Conservation (phyloP, 306 rosid genomes). For the Glycine soja region DNA sequence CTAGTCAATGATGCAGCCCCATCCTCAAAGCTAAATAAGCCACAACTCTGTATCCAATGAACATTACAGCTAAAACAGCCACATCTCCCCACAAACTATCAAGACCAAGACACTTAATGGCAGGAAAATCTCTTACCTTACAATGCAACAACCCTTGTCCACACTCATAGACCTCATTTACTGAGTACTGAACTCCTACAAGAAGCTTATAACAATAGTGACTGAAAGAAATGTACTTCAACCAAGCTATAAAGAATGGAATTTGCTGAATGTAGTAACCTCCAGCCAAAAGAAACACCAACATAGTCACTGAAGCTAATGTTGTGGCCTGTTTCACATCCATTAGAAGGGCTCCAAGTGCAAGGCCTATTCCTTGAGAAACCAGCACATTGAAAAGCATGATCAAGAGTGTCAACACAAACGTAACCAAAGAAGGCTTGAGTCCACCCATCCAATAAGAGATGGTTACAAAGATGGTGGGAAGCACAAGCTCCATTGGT, state of each 20-base stretch:
- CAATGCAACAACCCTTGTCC: conserved; percentile 54
- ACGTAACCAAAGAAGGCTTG: conserved; percentile 62
- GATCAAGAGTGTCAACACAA: conserved; percentile 62
- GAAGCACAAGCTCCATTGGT: conserved; percentile 85
- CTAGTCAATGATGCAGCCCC: conserved; percentile 62
- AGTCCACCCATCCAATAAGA: conserved; percentile 84
- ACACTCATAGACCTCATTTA: conserved; percentile 64
- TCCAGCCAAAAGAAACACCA: conserved; percentile 69
- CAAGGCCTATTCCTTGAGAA: conserved; percentile 82
- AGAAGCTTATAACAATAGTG: conserved; percentile 78
- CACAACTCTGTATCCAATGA: conserved; percentile 72
- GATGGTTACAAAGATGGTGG: conserved; percentile 64
- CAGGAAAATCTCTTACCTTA: conserved; percentile 62
- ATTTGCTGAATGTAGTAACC: conserved; percentile 79
- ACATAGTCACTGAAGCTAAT: conserved; percentile 70
- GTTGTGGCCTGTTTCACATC: conserved; percentile 74
- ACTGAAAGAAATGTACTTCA: conserved; percentile 71
- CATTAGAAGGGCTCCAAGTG: conserved; percentile 83
- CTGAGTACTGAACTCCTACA: conserved; percentile 72
- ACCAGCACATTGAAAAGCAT: conserved; percentile 72
- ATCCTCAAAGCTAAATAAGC: conserved; percentile 74
- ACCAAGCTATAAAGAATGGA: conserved; percentile 75
- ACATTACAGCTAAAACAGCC: conserved; percentile 68
- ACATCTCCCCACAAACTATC: conserved; percentile 65
- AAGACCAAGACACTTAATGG: conserved; percentile 62